Evolutionary conservation across 2,329 filamentous ascomycete genomes (phyloP).

Genomic region (Verticillium tricorpus): DNA sequence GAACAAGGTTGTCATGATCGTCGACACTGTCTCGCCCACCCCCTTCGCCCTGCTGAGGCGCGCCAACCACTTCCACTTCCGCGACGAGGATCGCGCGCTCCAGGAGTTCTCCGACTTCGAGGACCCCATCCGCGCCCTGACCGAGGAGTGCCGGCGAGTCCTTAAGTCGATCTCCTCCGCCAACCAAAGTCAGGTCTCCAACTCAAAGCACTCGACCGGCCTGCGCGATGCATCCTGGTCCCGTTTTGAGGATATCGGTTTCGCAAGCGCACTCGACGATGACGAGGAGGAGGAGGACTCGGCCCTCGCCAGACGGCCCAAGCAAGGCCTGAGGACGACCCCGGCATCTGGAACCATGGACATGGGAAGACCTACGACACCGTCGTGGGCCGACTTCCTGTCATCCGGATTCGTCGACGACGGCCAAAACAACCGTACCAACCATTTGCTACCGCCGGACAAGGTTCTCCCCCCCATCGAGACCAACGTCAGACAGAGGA

Average conservation of each 20-base stretch:
- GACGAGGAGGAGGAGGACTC: conserved; percentile 61
- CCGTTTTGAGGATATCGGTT: conserved; percentile 91
- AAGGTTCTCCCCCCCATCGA: conserved; percentile 86
- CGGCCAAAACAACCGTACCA: conserved; percentile 55
- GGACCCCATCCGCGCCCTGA: conserved; percentile 81
- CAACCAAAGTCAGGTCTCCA: conserved; percentile 78
- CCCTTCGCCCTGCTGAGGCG: conserved; percentile 87
- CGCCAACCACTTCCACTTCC: conserved; percentile 92
- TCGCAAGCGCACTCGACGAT: conserved; percentile 70
- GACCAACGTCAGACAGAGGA: conserved; percentile 66
- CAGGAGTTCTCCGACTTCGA: conserved; percentile 84
- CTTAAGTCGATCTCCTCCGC: conserved; percentile 81
- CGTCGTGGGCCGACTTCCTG: conserved; percentile 97
- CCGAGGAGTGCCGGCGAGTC: conserved; percentile 90
- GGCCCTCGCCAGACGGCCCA: conserved; percentile 32
- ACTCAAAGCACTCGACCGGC: conserved; percentile 65
- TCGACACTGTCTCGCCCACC: conserved; percentile 89
- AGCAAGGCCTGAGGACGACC: conserved; percentile 53
- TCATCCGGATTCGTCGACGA: conserved; percentile 88
- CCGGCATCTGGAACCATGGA: conserved; percentile 64
- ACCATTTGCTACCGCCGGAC: conserved; percentile 81
- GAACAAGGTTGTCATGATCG: conserved; percentile 92
- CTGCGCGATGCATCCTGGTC: conserved; percentile 91
- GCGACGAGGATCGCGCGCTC: conserved; percentile 79
- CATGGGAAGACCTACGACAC: conserved; percentile 80